Evolutionary conservation across 805 yeast genomes (phyloP).

Genomic region (Wickerhamomyces silvicola): DNA sequence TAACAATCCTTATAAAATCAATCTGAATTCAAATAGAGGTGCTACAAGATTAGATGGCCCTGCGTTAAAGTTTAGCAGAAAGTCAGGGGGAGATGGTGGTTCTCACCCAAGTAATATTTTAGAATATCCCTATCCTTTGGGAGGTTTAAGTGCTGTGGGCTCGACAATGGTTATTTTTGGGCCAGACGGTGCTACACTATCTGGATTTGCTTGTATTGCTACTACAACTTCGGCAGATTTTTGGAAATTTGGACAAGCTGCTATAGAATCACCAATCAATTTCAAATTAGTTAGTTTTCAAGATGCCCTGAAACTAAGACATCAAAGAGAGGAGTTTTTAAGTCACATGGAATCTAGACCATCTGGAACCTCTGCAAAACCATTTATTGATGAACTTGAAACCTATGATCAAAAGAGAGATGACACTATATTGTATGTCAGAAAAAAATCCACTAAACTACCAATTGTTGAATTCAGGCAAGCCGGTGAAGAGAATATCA

Average conservation of each 20-base stretch:
- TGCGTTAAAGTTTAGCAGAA: conserved; percentile 16
- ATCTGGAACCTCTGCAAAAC: conserved; percentile 1
- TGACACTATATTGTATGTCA: conserved; percentile 10
- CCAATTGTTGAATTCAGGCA: conserved; percentile 23
- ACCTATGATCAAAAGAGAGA: conserved; percentile 5
- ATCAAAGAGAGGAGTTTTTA: conserved; percentile 15
- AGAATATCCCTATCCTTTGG: conserved; percentile 23
- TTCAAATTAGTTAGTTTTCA: conserved; percentile 17
- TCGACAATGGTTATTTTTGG: conserved; percentile 21
- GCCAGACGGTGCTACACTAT: conserved; percentile 25
- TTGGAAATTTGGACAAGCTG: conserved; percentile 29
- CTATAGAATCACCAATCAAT: conserved; percentile 20
- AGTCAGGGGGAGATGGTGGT: conserved; percentile 26
- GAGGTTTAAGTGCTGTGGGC: conserved; percentile 25
- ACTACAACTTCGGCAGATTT: conserved; percentile 22
- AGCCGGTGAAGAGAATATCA: conserved; percentile 27
- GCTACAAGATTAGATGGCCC: conserved; percentile 27
- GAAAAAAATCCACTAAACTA: conserved; percentile 6
- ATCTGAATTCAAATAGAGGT: conserved; percentile 26
- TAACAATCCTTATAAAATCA: conserved; percentile 16
- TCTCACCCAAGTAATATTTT: conserved; percentile 25
- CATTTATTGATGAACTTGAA: conserved; percentile 5
- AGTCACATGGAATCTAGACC: conserved; percentile 12
- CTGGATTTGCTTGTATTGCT: conserved; percentile 24
- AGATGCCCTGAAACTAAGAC: conserved; percentile 18